Evolutionary conservation across 371 early-diverging fungal genomes (phyloP), one percentile per base, ranked within the genome.

Genomic region (Dinochytrium kinnereticum): DNA sequence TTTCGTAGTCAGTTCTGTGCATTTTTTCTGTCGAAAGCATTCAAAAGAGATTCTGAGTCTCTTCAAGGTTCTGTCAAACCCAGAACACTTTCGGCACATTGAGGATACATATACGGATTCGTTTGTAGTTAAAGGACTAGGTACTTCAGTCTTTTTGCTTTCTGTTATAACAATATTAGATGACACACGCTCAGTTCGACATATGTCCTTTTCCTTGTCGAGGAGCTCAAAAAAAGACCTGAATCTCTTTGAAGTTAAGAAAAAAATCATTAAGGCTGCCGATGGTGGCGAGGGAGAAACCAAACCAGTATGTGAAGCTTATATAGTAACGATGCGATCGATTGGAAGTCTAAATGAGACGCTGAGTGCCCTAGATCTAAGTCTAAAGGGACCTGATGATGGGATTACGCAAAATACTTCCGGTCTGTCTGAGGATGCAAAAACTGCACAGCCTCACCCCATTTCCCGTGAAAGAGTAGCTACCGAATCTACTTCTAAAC

Each of bases 41-140:
- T n/a, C n/a, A n/a, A 49, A 57, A 7, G 15, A 13, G 36, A 3
- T 72, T 50, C 51, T 19, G 51, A 5, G 26, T 28, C 19, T 53
- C 2, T 51, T 13, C 37, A 39, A 66, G 66, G 38, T 86, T 2
- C 75, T 86, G 33, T 83, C 82, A 10, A 83, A 86, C 66, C 87
- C 87, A 13, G 83, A 81, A 50, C 84, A 86, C 61, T 68, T 71
- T 64, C 71, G 79, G 39, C 84, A 84, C 39, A 66, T 82, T 21
- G 78, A 85, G 30, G 82, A 82, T 69, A n/a, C 38, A 21, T 66
- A 40, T 37, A 30, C 68, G 0, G 83, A 75, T 21, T 75, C 81
- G 0, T 64, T 64, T 34, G 53, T 76, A 2, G 24, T 85, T 55
- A 70, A 76, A 49, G 70, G 75, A 33, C 76, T 73, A 69, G 81